A percentile compares a stretch with the other conserved stretches of the same genome.
Evolutionary conservation across 768 basidiomycete species (phyloP).

Genomic region (Kockovaella imperatae): DNA sequence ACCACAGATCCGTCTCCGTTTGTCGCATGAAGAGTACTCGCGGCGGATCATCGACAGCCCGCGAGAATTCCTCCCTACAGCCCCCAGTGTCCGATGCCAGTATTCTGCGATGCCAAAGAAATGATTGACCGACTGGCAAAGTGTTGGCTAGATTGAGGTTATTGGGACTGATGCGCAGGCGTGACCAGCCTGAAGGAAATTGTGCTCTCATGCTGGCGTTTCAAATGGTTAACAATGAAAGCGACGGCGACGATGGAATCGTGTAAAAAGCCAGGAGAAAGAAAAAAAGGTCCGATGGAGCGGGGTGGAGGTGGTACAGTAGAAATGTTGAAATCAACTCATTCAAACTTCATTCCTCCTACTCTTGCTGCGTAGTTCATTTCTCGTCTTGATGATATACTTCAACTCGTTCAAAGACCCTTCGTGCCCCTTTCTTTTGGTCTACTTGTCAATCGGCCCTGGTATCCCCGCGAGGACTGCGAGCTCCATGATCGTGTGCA

Average conservation of each 20-base stretch:
- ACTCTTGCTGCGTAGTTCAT: no score
- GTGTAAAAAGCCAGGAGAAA: neutral
- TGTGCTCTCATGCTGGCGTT: constrained; percentile 14
- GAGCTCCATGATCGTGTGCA: constrained; percentile 27
- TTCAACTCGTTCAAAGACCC: no score
- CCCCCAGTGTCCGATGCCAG: constrained; percentile 8
- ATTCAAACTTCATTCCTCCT: no score
- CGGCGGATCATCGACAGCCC: constrained; percentile 34
- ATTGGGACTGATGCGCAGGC: constrained; percentile 15
- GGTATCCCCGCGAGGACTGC: no score
- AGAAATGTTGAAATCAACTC: no score
- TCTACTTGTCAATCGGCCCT: no score
- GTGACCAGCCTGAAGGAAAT: constrained; percentile 35
- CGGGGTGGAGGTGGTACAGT: no score
- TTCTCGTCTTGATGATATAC: no score
- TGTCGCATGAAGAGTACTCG: constrained; percentile 43
- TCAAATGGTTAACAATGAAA: neutral
- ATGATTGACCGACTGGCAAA: constrained; percentile 42
- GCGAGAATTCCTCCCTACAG: constrained; percentile 44
- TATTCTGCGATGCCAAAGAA: constrained; percentile 37
- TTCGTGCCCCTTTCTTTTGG: no score
- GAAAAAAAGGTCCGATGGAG: no score
- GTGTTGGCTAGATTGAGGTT: constrained; percentile 40
- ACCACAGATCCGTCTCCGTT: constrained; percentile 24
- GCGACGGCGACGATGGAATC: neutral